A percentile compares a stretch with the other conserved stretches of the same genome.
phyloP scores from a whole-genome alignment of 2,329 filamentous ascomycete genomes.

The Podosphaera leucotricha region DNA sequence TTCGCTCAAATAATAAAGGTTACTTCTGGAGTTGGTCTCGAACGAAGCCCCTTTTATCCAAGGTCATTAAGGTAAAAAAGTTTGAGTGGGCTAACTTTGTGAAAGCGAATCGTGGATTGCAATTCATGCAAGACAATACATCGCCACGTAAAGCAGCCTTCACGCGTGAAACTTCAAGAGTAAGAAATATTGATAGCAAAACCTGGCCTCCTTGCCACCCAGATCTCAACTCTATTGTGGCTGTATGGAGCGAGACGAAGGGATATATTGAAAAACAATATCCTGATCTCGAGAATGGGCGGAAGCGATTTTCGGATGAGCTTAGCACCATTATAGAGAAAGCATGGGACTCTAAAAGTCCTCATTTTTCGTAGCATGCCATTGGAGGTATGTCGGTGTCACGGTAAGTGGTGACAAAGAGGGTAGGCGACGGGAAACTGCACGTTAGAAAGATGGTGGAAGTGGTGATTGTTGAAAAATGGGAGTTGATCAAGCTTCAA shows the following conservation, averaged over 20 bases:
- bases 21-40: neutral
- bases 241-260: slow-evolving; percentile 1
- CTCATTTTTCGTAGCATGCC: too few species aligned
- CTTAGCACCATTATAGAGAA: neutral
- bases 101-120: neutral
- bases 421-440: too few species aligned
- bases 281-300: neutral
- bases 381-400: neutral
- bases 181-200: neutral
- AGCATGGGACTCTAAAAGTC: neutral
- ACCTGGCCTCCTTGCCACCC: neutral
- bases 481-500: too few species aligned
- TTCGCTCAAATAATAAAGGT: neutral
- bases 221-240: neutral
- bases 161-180: neutral
- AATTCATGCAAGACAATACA: neutral
- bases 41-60: neutral
- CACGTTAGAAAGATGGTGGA: too few species aligned
- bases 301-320: neutral
- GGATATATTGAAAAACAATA: neutral
- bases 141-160: neutral
- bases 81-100: neutral
- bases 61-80: neutral
- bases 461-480: too few species aligned
- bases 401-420: too few species aligned